Conservation (phyloP, 1,284 basidiomycete genomes). For the Sanguinoderma infundibulare region DNA sequence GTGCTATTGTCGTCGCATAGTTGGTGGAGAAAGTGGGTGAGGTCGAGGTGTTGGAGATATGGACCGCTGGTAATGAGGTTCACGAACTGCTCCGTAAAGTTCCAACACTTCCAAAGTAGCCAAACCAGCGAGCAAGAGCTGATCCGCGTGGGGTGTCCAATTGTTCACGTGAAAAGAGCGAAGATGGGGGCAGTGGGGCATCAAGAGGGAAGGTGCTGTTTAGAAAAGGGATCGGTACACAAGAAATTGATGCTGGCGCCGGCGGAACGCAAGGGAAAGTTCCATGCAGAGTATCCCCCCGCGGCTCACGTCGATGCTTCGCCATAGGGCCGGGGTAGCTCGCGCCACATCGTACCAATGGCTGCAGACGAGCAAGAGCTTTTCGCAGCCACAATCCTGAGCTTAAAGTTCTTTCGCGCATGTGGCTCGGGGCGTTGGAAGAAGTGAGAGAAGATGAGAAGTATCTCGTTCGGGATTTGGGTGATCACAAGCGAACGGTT, state of each 20-base stretch:
- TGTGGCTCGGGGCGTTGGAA: background rate
- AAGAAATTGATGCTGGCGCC: background rate
- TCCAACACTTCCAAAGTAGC: background rate
- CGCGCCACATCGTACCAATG: background rate
- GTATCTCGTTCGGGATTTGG: background rate
- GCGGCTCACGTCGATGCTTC: background rate
- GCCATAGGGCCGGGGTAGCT: background rate
- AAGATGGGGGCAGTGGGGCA: background rate
- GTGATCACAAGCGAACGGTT: background rate
- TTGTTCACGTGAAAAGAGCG: background rate
- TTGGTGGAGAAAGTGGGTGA: background rate
- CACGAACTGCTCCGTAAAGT: background rate
- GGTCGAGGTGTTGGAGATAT: background rate
- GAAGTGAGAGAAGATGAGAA: background rate
- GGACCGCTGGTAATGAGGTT: background rate
- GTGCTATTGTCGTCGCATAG: background rate
- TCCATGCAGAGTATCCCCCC: background rate
- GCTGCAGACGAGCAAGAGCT: background rate
- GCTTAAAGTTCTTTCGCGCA: background rate
- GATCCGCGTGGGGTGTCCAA: background rate
- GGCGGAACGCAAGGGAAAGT: background rate
- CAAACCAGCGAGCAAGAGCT: background rate
- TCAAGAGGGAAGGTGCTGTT: background rate
- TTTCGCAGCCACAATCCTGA: background rate
- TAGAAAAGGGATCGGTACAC: background rate